Evolutionary conservation across 1,139 yeast genomes (phyloP).

Genomic region (Blastobotrys serpentis): DNA sequence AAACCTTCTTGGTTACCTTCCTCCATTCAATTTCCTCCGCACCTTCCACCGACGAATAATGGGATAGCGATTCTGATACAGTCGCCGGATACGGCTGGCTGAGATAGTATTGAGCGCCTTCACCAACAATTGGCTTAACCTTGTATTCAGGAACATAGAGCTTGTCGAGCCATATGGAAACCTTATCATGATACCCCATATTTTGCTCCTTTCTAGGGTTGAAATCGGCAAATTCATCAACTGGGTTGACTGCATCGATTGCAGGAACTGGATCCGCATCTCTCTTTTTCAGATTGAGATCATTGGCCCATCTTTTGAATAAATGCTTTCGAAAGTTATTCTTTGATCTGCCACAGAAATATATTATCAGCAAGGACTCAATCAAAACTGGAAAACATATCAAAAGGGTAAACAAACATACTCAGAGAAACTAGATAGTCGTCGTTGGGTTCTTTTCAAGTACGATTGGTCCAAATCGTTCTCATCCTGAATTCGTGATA

Average conservation of each 20-base stretch:
- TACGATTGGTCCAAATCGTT: background rate
- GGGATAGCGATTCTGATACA: conserved; percentile 15
- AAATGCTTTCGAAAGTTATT: conserved; percentile 7
- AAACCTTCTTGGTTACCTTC: conserved; percentile 18
- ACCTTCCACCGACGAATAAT: conserved; percentile 14
- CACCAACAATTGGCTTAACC: conserved; percentile 10
- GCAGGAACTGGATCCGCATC: too few relatives aligned
- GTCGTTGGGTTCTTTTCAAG: background rate
- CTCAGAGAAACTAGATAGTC: conserved; percentile 7
- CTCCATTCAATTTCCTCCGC: conserved; percentile 24
- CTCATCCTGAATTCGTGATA: conserved; percentile 4
- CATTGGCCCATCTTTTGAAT: conserved; percentile 9
- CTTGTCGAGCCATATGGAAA: conserved; percentile 25
- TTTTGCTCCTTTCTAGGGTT: conserved; percentile 26
- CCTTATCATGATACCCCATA: conserved; percentile 28
- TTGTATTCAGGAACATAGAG: conserved; percentile 5
- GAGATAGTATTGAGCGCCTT: conserved; percentile 12
- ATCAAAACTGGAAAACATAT: too few relatives aligned
- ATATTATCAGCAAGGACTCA: too few relatives aligned
- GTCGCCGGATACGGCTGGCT: conserved; percentile 19
- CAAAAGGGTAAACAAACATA: too few relatives aligned
- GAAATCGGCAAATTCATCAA: conserved; percentile 15
- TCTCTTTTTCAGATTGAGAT: conserved; percentile 4
- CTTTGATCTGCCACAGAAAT: too few relatives aligned
- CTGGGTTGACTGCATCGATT: too few relatives aligned